Evolutionary conservation across 768 basidiomycete genomes (phyloP), one percentile per base, ranked within the genome.

Genomic region (Botryobasidium botryosum): DNA sequence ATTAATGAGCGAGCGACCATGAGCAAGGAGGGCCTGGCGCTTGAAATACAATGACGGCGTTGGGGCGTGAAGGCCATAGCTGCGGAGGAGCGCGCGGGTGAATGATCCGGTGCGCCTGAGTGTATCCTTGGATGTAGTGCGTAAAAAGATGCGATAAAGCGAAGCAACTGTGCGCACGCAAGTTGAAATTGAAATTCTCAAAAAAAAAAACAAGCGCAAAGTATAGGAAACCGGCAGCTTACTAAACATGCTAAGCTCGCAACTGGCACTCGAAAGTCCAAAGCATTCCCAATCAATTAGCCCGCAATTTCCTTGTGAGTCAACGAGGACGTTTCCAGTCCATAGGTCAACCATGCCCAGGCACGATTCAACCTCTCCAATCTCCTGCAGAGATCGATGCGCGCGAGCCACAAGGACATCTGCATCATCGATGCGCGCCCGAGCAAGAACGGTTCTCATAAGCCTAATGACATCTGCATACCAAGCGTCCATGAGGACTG

Each of bases 201-300:
- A n/a, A n/a, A n/a, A n/a, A n/a, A n/a, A n/a, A n/a, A n/a, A n/a
- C n/a, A n/a, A n/a, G n/a, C n/a, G n/a, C n/a, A n/a, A n/a, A n/a
- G n/a, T n/a, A n/a, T n/a, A n/a, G n/a, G n/a, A n/a, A n/a, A n/a
- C n/a, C n/a, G n/a, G n/a, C n/a, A n/a, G n/a, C 25, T 28, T 29
- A 43, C 41, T 28, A 32, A 28, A 32, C n/a, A 27, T 17, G 6
- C 41, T 31, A n/a, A 43, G 28, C 15, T 43, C 41, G 7, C 3
- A 27, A 23, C 41, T 31, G 3, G 41, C 27, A 27, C 23, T 21
- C 12, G 41, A 17, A 13, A 43, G 6, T 13, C 41, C 41, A 13
- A 43, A 43, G 23, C 33, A 18, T 10, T 43, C 41, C 41, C 41
- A 43, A 43, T 43, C 41, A 5, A 43, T 21, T 5, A 43, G 41